A percentile compares a stretch with the other conserved stretches of the same genome.
Evolutionary conservation across 2,329 filamentous ascomycete genomes (phyloP).

Genomic region (Monilinia fructigena): DNA sequence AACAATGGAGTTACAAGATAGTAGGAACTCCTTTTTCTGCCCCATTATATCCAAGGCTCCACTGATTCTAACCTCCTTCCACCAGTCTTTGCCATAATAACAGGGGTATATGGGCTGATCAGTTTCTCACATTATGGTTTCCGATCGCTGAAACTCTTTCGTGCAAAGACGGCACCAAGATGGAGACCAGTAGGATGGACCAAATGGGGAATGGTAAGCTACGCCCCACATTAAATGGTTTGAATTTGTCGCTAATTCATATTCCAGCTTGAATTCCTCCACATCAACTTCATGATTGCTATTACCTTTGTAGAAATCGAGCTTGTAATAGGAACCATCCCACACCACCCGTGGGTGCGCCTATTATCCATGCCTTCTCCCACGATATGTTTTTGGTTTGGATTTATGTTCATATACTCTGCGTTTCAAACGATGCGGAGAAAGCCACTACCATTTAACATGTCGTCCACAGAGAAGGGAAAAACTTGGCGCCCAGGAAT

Average conservation of each 20-base stretch:
- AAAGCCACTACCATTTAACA: conserved; percentile 33
- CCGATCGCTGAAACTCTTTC: conserved; percentile 34
- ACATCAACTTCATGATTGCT: conserved; percentile 34
- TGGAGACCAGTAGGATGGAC: conserved; percentile 37
- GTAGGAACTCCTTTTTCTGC: conserved; percentile 23
- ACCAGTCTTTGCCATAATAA: conserved; percentile 36
- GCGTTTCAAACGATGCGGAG: conserved; percentile 30
- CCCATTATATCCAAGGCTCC: conserved; percentile 4
- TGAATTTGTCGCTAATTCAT: conserved; percentile 12
- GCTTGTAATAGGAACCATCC: conserved; percentile 33
- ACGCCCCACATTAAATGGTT: neutral
- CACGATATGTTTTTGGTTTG: conserved; percentile 35
- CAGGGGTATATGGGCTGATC: conserved; percentile 34
- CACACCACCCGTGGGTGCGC: conserved; percentile 31
- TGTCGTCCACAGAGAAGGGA: conserved; percentile 37
- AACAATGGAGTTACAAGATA: conserved; percentile 31
- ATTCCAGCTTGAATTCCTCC: conserved; percentile 32
- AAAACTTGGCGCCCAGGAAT: conserved; percentile 32
- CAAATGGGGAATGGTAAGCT: conserved; percentile 35
- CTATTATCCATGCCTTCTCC: conserved; percentile 36
- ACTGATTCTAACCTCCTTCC: neutral
- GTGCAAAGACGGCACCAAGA: conserved; percentile 26
- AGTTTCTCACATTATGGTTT: conserved; percentile 36
- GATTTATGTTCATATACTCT: conserved; percentile 30
- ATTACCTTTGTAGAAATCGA: conserved; percentile 35